phyloP scores from a whole-genome alignment of 2,329 filamentous ascomycete genomes.

The Diaporthe sp. region DNA sequence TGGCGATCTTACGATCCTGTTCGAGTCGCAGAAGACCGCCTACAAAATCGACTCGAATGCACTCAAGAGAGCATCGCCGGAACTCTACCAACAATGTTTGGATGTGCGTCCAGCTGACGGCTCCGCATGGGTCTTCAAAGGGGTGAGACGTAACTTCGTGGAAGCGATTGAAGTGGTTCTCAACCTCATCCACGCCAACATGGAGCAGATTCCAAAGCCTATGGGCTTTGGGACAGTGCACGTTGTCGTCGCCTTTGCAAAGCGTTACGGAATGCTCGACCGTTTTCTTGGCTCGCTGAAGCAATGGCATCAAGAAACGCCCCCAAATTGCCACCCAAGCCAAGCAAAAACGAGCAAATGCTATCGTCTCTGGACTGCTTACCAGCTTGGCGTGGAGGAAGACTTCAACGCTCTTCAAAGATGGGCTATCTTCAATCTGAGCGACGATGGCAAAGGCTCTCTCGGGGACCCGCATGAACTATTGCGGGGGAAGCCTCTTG shows the following conservation, averaged over 20 bases:
- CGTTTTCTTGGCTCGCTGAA: background rate
- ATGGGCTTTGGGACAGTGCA: rapidly evolving
- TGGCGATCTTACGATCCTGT: background rate
- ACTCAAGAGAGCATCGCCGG: background rate
- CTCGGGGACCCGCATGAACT: background rate
- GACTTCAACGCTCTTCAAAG: background rate
- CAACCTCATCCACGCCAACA: background rate
- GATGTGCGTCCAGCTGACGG: background rate
- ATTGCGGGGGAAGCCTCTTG: background rate
- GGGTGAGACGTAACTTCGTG: no score
- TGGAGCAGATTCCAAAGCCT: background rate
- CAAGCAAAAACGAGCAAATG: background rate
- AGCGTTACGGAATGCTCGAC: no score
- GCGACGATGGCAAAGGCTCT: background rate
- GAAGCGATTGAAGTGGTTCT: background rate
- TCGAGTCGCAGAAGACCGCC: background rate
- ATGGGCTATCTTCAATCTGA: background rate
- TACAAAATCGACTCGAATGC: background rate
- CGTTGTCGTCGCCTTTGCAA: background rate
- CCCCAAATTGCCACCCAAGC: no score
- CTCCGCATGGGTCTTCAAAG: background rate
- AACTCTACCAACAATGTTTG: background rate
- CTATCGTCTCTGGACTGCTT: background rate
- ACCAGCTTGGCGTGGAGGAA: background rate
- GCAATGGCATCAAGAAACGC: background rate